Conservation (phyloP, 148 eudicot genomes). For the Fallopia convolvulus region DNA sequence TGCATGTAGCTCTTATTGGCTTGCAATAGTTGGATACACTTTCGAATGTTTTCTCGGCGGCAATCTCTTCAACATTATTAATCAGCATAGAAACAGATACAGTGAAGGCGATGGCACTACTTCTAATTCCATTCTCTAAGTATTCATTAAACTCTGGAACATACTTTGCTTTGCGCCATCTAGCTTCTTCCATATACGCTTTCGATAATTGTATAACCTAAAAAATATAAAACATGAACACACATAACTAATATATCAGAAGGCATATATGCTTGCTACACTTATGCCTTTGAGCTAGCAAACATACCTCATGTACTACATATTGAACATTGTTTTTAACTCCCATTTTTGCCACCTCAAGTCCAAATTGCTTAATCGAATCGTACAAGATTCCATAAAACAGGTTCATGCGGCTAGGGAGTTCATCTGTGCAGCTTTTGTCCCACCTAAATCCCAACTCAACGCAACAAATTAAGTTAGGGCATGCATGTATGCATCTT, state of each 20-base stretch:
- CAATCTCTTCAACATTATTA: neutral
- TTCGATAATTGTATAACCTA: neutral
- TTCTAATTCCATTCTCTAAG: neutral
- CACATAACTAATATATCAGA: no score
- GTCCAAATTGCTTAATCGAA: neutral
- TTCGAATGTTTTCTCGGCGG: neutral
- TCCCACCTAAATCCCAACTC: neutral
- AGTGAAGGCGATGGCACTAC: neutral
- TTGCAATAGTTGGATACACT: neutral
- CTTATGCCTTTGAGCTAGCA: no score
- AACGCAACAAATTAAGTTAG: no score
- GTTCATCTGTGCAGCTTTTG: neutral
- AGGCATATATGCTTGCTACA: no score
- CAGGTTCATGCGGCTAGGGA: neutral
- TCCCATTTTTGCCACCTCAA: neutral
- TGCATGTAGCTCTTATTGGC: neutral
- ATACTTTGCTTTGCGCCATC: neutral
- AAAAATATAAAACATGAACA: no score
- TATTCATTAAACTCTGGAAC: neutral
- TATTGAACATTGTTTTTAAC: neutral
- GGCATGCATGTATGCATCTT: no score
- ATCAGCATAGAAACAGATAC: neutral
- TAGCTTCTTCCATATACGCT: neutral
- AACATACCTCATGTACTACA: neutral
- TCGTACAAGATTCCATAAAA: neutral